Conservation (phyloP, 2,329 filamentous ascomycete species). For the Albophoma yamanashiensis region DNA sequence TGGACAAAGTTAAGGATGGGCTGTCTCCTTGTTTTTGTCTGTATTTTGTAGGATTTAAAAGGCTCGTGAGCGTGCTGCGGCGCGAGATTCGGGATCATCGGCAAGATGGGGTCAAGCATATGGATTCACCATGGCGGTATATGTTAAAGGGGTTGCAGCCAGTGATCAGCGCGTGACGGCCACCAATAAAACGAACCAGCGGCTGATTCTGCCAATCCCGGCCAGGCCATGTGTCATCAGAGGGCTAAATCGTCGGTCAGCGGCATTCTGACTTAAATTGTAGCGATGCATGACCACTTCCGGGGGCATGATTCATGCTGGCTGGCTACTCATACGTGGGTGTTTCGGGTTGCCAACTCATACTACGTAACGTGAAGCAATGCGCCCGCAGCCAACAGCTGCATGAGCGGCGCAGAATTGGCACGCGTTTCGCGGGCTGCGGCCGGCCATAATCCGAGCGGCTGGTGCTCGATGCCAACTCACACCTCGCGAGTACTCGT, state of each 20-base stretch:
- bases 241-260: background rate
- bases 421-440: background rate
- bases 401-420: background rate
- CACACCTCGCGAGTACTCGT: background rate
- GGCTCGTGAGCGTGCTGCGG: background rate
- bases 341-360: slow-evolving; percentile 2
- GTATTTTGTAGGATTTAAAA: background rate
- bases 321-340: background rate
- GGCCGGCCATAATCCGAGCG: background rate
- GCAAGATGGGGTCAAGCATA: background rate
- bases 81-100: background rate
- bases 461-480: background rate
- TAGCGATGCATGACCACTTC: background rate
- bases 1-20: background rate
- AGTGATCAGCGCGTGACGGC: background rate
- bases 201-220: background rate
- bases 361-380: background rate
- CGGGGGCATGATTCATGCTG: background rate
- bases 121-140: background rate
- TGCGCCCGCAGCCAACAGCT: background rate
- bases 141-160: too few species aligned
- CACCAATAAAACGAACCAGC: background rate
- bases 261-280: background rate
- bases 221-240: background rate
- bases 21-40: background rate